Conservation (phyloP, 2,329 filamentous ascomycete genomes). For the Aspergillus hortae region DNA sequence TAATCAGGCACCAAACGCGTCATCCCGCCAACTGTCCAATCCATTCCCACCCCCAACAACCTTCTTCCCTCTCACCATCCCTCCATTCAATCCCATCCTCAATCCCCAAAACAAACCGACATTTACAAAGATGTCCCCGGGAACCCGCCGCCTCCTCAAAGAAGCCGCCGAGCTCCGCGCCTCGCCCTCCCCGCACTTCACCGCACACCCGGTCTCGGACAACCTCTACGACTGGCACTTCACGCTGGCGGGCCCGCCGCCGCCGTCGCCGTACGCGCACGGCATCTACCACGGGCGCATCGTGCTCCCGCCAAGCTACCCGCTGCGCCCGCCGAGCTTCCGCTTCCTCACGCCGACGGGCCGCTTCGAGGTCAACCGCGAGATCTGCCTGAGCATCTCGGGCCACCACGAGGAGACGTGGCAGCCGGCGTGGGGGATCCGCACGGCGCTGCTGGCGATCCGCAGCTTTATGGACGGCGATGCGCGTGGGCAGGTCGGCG, state of each 20-base stretch:
- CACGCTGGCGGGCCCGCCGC: slow-evolving; percentile 84
- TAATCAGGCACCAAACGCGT: neutral
- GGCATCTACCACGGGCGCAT: slow-evolving; percentile 97
- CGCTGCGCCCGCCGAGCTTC: slow-evolving; percentile 89
- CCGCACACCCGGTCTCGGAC: slow-evolving; percentile 74
- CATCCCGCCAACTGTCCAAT: neutral
- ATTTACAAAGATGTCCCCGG: slow-evolving; percentile 27
- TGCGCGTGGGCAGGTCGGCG: slow-evolving; percentile 82
- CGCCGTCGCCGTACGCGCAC: slow-evolving; percentile 68
- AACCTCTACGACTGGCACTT: slow-evolving; percentile 99
- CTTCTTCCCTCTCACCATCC: neutral
- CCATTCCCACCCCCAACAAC: neutral
- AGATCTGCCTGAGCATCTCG: slow-evolving; percentile 91
- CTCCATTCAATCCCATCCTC: neutral
- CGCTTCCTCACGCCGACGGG: slow-evolving; percentile 90
- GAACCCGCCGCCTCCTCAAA: slow-evolving; percentile 54
- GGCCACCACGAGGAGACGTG: slow-evolving; percentile 98
- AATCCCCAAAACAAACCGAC: neutral
- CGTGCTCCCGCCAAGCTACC: slow-evolving; percentile 82
- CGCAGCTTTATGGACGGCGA: slow-evolving; percentile 92
- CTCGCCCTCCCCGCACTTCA: slow-evolving; percentile 78
- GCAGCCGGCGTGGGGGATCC: slow-evolving; percentile 96
- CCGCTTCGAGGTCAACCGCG: slow-evolving; percentile 91
- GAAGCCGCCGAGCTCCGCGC: slow-evolving; percentile 84
- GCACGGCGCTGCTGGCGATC: slow-evolving; percentile 77